Evolutionary conservation across 805 yeast genomes (phyloP).

Genomic region (Suhomyces canberraensis): DNA sequence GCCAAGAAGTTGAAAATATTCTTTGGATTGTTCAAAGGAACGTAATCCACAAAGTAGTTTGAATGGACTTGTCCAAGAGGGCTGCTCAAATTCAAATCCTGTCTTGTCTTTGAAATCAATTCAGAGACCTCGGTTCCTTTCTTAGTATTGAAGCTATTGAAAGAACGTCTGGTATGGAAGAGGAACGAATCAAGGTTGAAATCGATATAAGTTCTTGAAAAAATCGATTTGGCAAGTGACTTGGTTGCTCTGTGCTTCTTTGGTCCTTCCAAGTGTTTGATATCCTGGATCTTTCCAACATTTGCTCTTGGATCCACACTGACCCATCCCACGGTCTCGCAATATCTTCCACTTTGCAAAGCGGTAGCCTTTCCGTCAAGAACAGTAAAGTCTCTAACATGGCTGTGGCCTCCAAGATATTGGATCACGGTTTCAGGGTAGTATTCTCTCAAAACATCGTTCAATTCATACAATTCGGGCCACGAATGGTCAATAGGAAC

Average conservation of each 20-base stretch:
- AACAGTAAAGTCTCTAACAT: constrained; percentile 76
- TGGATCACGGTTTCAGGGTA: constrained; percentile 70
- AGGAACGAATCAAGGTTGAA: constrained; percentile 71
- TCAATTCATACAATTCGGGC: constrained; percentile 50
- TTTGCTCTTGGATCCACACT: constrained; percentile 41
- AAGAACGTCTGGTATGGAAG: constrained; percentile 49
- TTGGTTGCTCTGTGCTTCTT: not conserved
- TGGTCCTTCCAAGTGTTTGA: constrained; percentile 8
- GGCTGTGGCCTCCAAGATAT: constrained; percentile 93
- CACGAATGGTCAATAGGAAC: constrained; percentile 57
- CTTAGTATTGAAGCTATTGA: constrained; percentile 47
- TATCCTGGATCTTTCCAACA: constrained; percentile 7
- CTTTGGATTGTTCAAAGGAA: constrained; percentile 49
- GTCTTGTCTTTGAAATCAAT: constrained; percentile 42
- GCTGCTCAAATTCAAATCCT: constrained; percentile 50
- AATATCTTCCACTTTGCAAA: constrained; percentile 88
- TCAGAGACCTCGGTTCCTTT: constrained; percentile 50
- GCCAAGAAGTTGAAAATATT: constrained; percentile 60
- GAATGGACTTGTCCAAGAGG: constrained; percentile 64
- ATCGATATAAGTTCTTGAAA: constrained; percentile 72
- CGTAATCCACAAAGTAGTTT: constrained; percentile 64
- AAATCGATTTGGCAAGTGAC: constrained; percentile 15
- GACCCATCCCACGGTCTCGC: constrained; percentile 91
- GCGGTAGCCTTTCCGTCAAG: constrained; percentile 69
- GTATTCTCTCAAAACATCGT: constrained; percentile 47